phyloP scores from a whole-genome alignment of 257 asterid genomes.

The Fraxinus excelsior region DNA sequence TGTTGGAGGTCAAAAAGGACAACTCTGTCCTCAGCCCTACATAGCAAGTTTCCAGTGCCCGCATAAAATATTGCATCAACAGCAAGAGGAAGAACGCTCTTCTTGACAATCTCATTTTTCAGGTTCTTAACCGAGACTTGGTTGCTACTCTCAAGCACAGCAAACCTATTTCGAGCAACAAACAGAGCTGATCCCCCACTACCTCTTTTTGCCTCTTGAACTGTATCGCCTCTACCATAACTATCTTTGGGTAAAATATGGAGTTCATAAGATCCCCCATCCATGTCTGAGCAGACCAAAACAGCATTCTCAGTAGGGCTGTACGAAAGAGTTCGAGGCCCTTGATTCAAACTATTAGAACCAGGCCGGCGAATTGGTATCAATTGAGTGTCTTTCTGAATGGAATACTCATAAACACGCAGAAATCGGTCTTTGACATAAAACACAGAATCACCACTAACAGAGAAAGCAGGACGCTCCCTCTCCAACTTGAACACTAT shows the following conservation, averaged over 20 bases:
- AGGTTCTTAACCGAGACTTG: constrained; percentile 83
- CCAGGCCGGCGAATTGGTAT: constrained; percentile 95
- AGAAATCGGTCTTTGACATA: constrained; percentile 87
- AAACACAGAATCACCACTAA: constrained; percentile 84
- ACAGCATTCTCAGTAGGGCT: constrained; percentile 96
- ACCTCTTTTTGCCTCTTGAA: constrained; percentile 94
- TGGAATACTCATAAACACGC: constrained; percentile 80
- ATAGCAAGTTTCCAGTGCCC: constrained; percentile 88
- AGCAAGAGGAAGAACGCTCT: constrained; percentile 66
- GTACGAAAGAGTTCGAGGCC: constrained; percentile 83
- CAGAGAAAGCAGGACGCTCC: constrained; percentile 93
- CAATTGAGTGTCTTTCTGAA: constrained; percentile 85
- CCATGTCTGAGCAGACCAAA: constrained; percentile 83
- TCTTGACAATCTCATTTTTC: constrained; percentile 76
- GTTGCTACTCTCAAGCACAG: constrained; percentile 87
- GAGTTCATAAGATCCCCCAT: constrained; percentile 96
- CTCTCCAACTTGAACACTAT: constrained; percentile 95
- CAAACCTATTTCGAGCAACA: constrained; percentile 91
- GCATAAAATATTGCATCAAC: constrained; percentile 94
- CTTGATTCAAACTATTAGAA: constrained; percentile 79
- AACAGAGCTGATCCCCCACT: constrained; percentile 88
- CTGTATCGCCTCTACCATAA: constrained; percentile 76
- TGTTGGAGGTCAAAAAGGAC: constrained; percentile 94
- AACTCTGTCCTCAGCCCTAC: constrained; percentile 98
- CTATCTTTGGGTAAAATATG: constrained; percentile 81